Evolutionary conservation across 208 protist genomes (phyloP), one percentile per base, ranked within the genome.

Genomic region (Naegleria fowleri): DNA sequence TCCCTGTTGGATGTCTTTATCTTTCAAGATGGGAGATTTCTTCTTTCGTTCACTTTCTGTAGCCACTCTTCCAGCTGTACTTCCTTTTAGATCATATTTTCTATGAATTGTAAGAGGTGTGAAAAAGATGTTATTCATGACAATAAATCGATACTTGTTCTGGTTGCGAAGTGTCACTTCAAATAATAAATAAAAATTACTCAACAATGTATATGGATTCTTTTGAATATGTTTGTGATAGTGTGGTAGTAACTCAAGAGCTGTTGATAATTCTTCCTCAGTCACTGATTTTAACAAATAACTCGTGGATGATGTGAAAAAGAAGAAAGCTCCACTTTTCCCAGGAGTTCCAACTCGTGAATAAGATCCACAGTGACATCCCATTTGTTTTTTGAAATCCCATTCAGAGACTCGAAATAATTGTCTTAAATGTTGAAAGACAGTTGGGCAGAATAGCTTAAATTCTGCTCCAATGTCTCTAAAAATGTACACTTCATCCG

Each of bases 41-140:
- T 95, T 96, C 36, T 93, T 92, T 90, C 95, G 95, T 92, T 98
- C 96, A 0, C 89, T 92, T 25, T 95, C 94, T 22, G 95, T 95
- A 67, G 96, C 96, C 89, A 94, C 96, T 52, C 97, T 95, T 39
- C 96, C 96, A 40, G 97, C 95, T 3, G 96, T 97, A 92, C 96
- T 97, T 75, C 97, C 97, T 91, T 98, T 98, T 25, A 98, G 92
- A 92, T 98, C 97, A 88, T 97, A 98, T 91, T 96, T 97, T 85
- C 96, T 95, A 91, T 97, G 94, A 89, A 98, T 98, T 15, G 94
- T 95, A 90, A 96, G 95, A 16, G 94, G 94, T 41, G 96, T 97
- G 2, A 95, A 95, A 92, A 98, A 98, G 15, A 98, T 95, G 93
- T 98, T 98, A 88, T 97, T 95, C 97, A 98, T 98, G 75, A 98